Evolutionary conservation across 495 filamentous ascomycete genomes (phyloP).

Genomic region (Patellaria atrata): DNA sequence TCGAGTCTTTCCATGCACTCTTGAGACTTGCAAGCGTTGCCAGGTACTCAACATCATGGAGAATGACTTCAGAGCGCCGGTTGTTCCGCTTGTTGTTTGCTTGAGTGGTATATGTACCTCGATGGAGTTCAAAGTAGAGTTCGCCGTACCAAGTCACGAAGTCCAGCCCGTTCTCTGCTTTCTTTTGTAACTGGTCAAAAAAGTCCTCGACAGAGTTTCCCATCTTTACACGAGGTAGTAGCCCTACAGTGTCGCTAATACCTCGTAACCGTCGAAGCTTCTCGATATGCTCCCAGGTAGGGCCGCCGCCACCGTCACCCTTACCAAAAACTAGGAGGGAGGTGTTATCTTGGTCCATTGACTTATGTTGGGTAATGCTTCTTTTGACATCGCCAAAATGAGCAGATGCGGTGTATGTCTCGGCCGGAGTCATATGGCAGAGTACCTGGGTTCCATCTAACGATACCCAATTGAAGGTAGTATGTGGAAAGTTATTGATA

Average conservation of each 20-base stretch:
- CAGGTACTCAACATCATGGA: slow-evolving; percentile 79
- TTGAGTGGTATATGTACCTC: slow-evolving; percentile 93
- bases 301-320: slow-evolving; percentile 89
- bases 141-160: slow-evolving; percentile 96
- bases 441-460: slow-evolving; percentile 91
- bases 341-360: slow-evolving; percentile 75
- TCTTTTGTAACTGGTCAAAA: slow-evolving; percentile 69
- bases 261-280: slow-evolving; percentile 92
- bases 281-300: slow-evolving; percentile 85
- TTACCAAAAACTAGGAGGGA: slow-evolving; percentile 89
- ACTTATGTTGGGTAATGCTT: slow-evolving; percentile 86
- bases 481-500: slow-evolving; percentile 97
- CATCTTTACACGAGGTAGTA: slow-evolving; percentile 76
- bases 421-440: slow-evolving; percentile 88
- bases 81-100: slow-evolving; percentile 95
- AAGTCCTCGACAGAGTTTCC: slow-evolving; percentile 93
- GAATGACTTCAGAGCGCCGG: slow-evolving; percentile 63
- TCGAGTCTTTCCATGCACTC: slow-evolving; percentile 26
- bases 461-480: slow-evolving; percentile 94
- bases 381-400: slow-evolving; percentile 92
- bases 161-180: slow-evolving; percentile 51
- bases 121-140: slow-evolving; percentile 92
- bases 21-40: slow-evolving; percentile 71
- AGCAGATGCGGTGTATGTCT: slow-evolving; percentile 89
- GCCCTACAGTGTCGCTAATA: slow-evolving; percentile 72